Evolutionary conservation across 108 stramenopile genomes (phyloP), one percentile per base, ranked within the genome.

Genomic region (Discostella stelligeroides): DNA sequence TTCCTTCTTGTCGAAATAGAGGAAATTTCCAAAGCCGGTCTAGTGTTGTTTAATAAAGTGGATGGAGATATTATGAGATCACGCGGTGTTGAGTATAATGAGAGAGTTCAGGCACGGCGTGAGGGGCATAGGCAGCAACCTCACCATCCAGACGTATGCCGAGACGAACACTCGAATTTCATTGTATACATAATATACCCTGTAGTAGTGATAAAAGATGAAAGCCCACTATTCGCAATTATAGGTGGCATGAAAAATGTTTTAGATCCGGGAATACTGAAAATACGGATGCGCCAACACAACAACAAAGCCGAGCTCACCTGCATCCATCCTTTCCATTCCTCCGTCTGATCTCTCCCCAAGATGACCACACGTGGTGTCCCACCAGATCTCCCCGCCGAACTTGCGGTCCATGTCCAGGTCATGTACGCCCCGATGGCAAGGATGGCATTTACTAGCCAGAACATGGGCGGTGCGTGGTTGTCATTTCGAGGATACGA

Each of bases 311-410:
- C 57, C 78, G 88, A 76, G 87, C 88, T 53, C 48, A 80, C 53
- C 84, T 97, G 96, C 96, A 97, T 97, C 96, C 96, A 97, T 29
- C 96, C 96, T 73, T 97, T 97, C 96, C 96, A 97, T 71, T 97
- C 96, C 76, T 88, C 88, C 27, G 88, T 88, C 68, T 88, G 88
- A 55, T 82, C 71, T 51, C 88, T 79, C 7, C 73, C 73, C 62
- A 88, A 67, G 15, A 84, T 57, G 14, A 82, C 59, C n/a, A 88
- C 82, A 13, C 88, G 79, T n/a, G 82, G 67, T 15, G 70, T 39
- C 24, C 80, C 73, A n/a, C 56, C 78, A 4, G 75, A 57, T 12
- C 79, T 45, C 2, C 85, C 79, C 17, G 79, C 23, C 18, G 73
- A 58, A 15, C 76, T 72, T 23, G 70, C 77, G 45, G 82, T 72